Base-by-base conservation (phyloP, 164 flowering plant genomes). In the Aristolochia californica region DNA sequence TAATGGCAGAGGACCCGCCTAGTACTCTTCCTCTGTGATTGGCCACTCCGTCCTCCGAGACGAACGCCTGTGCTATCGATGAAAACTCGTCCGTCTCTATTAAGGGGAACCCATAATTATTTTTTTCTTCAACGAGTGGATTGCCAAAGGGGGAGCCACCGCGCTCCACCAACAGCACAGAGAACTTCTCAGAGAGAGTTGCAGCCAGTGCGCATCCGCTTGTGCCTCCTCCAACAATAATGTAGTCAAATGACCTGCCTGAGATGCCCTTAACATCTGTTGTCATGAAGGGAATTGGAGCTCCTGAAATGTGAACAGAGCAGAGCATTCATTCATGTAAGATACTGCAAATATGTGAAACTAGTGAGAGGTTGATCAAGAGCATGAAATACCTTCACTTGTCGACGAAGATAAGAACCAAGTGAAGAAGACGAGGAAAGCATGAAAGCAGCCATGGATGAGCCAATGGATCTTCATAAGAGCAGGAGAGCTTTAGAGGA, bases 221-320 rank as follows among this genome's bases (percentile, higher is more conserved):
- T n/a, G 82, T 63, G 15, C 81, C 81, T 45, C 81, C 81, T 17
- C 81, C 81, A 3, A 77, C 73, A 4, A 77, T 62, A 5, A 78
- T 75, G 71, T 75, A 73, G 45, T 75, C 79, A 40, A 70, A 77
- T 5, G 75, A 74, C 57, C 57, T 72, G 45, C 76, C 73, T 3
- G 68, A 38, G 8, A 74, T 59, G 61, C 68, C 71, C 23, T 60
- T 50, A 1, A 61, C 52, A 51, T 72, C 71, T 23, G 71, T 56
- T 20, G 76, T 77, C 69, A 74, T 63, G 63, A 59, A 47, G 12
- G 70, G 71, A 18, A 48, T 57, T 26, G 15, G 28, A 22, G 24
- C 51, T 62, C 59, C 73, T 73, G 21, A 24, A 54, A 48, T 1
- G 49, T n/a, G 10, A 18, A 48, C 5, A 48, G 21, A 48, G 21